phyloP scores from a whole-genome alignment of 179 eudicot species.

The Heliamphora pulchella region DNA sequence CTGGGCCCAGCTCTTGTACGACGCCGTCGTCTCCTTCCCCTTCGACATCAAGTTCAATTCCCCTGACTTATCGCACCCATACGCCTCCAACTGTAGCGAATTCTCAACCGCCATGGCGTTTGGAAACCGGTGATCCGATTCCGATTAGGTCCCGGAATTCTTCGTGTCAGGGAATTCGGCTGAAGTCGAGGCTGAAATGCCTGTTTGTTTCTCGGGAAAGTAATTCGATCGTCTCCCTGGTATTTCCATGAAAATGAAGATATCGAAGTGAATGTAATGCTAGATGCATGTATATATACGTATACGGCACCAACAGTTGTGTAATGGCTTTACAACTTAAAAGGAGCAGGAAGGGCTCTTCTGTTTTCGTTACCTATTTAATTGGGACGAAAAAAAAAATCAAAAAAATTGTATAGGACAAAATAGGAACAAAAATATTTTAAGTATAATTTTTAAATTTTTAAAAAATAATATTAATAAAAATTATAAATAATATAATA shows the following conservation, averaged over 20 bases:
- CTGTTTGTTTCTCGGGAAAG: slow-evolving; percentile 41
- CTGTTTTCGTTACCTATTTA: too few species aligned
- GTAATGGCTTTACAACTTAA: too few species aligned
- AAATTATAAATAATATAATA: too few species aligned
- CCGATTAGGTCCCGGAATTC: slow-evolving; percentile 17
- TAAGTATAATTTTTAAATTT: too few species aligned
- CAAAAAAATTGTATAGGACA: too few species aligned
- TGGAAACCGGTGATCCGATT: slow-evolving; percentile 9
- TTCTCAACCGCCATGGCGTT: neutral
- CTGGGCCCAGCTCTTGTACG: slow-evolving; percentile 65
- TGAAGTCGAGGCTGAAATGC: slow-evolving; percentile 22
- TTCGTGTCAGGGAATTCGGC: slow-evolving; percentile 24
- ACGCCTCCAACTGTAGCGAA: slow-evolving; percentile 22
- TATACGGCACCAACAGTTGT: too few species aligned
- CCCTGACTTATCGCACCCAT: slow-evolving; percentile 29
- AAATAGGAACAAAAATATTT: too few species aligned
- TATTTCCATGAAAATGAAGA: slow-evolving; percentile 38
- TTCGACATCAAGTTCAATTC: slow-evolving; percentile 24
- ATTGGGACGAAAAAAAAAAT: too few species aligned
- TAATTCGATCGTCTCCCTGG: slow-evolving; percentile 55
- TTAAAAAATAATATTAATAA: too few species aligned
- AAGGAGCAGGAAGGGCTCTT: too few species aligned
- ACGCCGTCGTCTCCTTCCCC: slow-evolving; percentile 28
- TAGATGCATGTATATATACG: too few species aligned
- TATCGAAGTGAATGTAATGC: neutral